Evolutionary conservation across 139 green algal genomes (phyloP).

Genomic region (Eudorina sp.): DNA sequence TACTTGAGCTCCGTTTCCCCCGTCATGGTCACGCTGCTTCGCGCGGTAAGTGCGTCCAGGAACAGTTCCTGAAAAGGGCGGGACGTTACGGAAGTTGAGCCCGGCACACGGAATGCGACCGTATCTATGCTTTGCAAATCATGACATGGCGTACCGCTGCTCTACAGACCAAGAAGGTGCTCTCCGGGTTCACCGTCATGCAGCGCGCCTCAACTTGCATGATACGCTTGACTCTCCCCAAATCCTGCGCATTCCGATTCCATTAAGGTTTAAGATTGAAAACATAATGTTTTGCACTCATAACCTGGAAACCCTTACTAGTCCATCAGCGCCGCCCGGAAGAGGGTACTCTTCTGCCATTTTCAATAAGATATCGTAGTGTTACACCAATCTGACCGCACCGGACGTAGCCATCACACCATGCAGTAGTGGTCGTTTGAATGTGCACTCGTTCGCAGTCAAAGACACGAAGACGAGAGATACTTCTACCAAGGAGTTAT

Average conservation of each 20-base stretch:
- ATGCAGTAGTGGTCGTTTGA: background rate
- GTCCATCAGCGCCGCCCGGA: background rate
- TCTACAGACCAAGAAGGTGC: conserved; percentile 6
- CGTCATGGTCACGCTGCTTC: background rate
- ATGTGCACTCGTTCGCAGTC: background rate
- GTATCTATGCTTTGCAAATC: background rate
- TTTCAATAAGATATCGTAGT: background rate
- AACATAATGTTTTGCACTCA: background rate
- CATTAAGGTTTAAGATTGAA: background rate
- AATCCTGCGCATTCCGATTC: background rate
- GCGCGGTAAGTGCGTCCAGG: conserved; percentile 15
- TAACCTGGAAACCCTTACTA: background rate
- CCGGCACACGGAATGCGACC: background rate
- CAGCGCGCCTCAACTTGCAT: conserved; percentile 34
- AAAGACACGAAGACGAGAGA: background rate
- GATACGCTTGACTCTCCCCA: conserved; percentile 19
- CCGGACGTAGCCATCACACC: background rate
- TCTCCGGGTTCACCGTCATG: conserved; percentile 25
- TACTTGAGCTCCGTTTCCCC: background rate
- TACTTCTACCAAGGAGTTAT: background rate
- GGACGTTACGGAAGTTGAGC: background rate
- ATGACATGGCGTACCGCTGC: background rate
- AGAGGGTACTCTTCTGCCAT: background rate
- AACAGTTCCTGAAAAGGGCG: conserved; percentile 24
- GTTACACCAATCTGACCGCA: background rate